These are phyloP conservation scores for Alternaria sp. DNA, from an alignment of 2,329 filamentous ascomycete genomes.

Conservation along the genomic window DNA sequence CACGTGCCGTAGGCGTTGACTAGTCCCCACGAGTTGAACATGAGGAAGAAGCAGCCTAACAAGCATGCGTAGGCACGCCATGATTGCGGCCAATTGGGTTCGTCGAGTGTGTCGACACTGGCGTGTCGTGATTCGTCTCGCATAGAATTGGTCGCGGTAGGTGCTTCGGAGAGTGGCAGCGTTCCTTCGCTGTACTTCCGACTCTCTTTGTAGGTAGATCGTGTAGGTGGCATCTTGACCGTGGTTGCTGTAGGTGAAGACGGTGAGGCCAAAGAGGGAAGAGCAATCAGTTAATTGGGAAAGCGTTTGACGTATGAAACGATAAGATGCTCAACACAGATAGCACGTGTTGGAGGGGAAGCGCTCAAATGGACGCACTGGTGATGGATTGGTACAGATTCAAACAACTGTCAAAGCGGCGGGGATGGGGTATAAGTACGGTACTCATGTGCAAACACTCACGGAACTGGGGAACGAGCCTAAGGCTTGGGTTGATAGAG, in stretches of 20 bases:
- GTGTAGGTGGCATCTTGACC: slow-evolving; percentile 23
- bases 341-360: slow-evolving; percentile 26
- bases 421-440: slow-evolving; percentile 33
- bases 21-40: slow-evolving; percentile 61
- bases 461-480: slow-evolving; percentile 30
- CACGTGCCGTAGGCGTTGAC: slow-evolving; percentile 62
- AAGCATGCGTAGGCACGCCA: slow-evolving; percentile 58
- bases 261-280: slow-evolving; percentile 13
- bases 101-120: slow-evolving; percentile 28
- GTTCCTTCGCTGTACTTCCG: slow-evolving; percentile 31
- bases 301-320: slow-evolving; percentile 17
- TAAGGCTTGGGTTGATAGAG: slow-evolving; percentile 29
- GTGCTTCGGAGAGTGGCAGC: slow-evolving; percentile 37
- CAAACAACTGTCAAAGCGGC: slow-evolving; percentile 19
- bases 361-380: slow-evolving; percentile 27
- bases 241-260: slow-evolving; percentile 18
- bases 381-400: slow-evolving; percentile 13
- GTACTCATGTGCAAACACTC: slow-evolving; percentile 20
- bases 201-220: slow-evolving; percentile 28
- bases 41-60: slow-evolving; percentile 60
- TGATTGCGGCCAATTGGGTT: slow-evolving; percentile 56
- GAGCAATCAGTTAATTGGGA: slow-evolving; percentile 13
- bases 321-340: slow-evolving; percentile 31
- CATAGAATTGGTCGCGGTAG: slow-evolving; percentile 37
- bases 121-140: slow-evolving; percentile 25